Conservation (phyloP, 495 filamentous ascomycete species). For the Parmelia sp. region DNA sequence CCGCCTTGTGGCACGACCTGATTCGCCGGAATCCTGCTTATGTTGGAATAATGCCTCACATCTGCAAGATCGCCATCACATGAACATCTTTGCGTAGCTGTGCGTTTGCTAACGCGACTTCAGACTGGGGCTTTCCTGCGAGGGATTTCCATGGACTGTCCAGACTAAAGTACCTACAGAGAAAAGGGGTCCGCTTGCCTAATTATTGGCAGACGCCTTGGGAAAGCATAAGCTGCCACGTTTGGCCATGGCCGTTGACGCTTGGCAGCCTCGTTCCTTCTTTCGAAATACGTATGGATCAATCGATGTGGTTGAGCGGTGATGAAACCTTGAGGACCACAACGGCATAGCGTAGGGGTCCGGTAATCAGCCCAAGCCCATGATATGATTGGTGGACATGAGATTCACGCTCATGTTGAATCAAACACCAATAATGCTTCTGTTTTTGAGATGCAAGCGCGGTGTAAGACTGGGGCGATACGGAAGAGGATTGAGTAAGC, state of each 20-base stretch:
- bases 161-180: too few species aligned
- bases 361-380: background rate
- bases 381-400: background rate
- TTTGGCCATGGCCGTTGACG: background rate
- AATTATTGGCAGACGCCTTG: background rate
- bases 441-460: background rate
- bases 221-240: background rate
- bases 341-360: background rate
- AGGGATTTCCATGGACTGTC: background rate
- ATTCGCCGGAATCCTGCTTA: constrained; percentile 18
- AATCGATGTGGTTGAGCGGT: background rate
- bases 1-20: constrained; percentile 20
- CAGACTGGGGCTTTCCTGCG: background rate
- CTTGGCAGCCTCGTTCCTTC: constrained; percentile 2
- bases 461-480: background rate
- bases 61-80: constrained; percentile 15
- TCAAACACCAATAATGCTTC: background rate
- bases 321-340: background rate
- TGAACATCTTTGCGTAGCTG: constrained; percentile 15
- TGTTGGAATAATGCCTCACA: constrained; percentile 1
- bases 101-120: background rate
- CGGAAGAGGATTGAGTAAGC: background rate
- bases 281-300: background rate
- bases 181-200: background rate
- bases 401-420: background rate